phyloP scores from a whole-genome alignment of 2,329 filamentous ascomycete genomes.

The Leptodontidium sp. region DNA sequence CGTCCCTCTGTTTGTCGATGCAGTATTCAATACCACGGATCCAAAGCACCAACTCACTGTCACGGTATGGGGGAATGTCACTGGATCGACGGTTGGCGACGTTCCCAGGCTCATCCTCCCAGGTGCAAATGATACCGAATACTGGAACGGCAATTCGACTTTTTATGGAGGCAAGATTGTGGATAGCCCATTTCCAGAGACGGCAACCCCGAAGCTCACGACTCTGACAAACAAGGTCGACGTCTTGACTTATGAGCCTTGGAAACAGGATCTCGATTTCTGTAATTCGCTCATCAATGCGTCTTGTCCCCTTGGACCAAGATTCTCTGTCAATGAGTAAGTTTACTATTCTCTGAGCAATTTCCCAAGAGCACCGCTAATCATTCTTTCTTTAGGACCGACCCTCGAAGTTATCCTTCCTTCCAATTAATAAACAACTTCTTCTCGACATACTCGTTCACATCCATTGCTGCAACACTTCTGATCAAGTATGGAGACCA shows the following conservation, averaged over 20 bases:
- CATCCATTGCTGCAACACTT: slow-evolving; percentile 79
- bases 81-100: slow-evolving; percentile 62
- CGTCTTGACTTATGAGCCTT: slow-evolving; percentile 81
- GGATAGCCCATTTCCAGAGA: slow-evolving; percentile 60
- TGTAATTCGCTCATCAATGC: slow-evolving; percentile 70
- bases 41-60: slow-evolving; percentile 73
- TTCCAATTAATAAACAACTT: slow-evolving; percentile 80
- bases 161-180: slow-evolving; percentile 78
- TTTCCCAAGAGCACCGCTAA: background rate
- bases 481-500: slow-evolving; percentile 78
- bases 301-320: slow-evolving; percentile 77
- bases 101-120: slow-evolving; percentile 66
- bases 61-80: slow-evolving; percentile 91
- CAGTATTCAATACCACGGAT: slow-evolving; percentile 71
- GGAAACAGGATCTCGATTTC: slow-evolving; percentile 64
- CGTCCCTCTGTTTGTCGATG: slow-evolving; percentile 77
- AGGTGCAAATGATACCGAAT: slow-evolving; percentile 62
- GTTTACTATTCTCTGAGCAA: slow-evolving; percentile 32
- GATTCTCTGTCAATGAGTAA: slow-evolving; percentile 67
- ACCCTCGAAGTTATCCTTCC: slow-evolving; percentile 66
- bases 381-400: slow-evolving; percentile 43
- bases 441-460: slow-evolving; percentile 83
- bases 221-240: slow-evolving; percentile 78
- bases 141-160: slow-evolving; percentile 63
- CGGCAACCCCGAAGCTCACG: slow-evolving; percentile 63